Percentiles rank a stretch among this genome's conserved stretches.
These are phyloP conservation scores for Penicillium dipodomyicola DNA, from an alignment of 495 filamentous ascomycete genomes.

Conservation along the genomic window DNA sequence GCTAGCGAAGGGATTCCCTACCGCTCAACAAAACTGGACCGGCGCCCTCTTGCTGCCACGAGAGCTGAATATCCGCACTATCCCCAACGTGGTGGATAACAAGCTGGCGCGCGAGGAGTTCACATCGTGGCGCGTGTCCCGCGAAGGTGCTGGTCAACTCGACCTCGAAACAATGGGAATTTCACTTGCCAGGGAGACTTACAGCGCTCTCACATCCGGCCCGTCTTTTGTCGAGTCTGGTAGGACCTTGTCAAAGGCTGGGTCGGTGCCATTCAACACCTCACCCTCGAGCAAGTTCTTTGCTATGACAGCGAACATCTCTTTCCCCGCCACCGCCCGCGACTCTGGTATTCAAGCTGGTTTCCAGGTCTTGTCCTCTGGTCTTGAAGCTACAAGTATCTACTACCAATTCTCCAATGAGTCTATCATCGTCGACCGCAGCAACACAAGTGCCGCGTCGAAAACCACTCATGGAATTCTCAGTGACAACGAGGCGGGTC, in stretches of 20 bases:
- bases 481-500: constrained; percentile 15
- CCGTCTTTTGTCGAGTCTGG: constrained; percentile 2
- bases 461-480: constrained; percentile 20
- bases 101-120: constrained; percentile 16
- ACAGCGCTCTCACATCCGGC: constrained; percentile 11
- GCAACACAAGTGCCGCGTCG: constrained; percentile 22
- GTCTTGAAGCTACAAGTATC: constrained; percentile 17
- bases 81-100: constrained; percentile 21
- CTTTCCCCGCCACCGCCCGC: constrained; percentile 19
- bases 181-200: constrained; percentile 21
- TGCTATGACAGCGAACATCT: constrained; percentile 13
- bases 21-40: constrained; percentile 20
- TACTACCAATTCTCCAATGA: constrained; percentile 30
- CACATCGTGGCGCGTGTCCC: constrained; percentile 18
- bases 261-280: constrained; percentile 12
- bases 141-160: neutral
- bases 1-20: constrained; percentile 17
- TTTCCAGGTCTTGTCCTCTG: constrained; percentile 22
- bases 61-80: constrained; percentile 15
- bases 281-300: constrained; percentile 20
- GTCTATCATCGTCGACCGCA: constrained; percentile 24
- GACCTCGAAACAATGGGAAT: constrained; percentile 23
- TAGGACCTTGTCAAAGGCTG: constrained; percentile 8
- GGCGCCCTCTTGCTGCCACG: constrained; percentile 21
- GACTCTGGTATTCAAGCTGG: constrained; percentile 17